A percentile compares a stretch with the other conserved stretches of the same genome.
These are phyloP conservation scores for Gremmenia infestans DNA, from an alignment of 2,329 filamentous ascomycete species.

Conservation along the genomic window DNA sequence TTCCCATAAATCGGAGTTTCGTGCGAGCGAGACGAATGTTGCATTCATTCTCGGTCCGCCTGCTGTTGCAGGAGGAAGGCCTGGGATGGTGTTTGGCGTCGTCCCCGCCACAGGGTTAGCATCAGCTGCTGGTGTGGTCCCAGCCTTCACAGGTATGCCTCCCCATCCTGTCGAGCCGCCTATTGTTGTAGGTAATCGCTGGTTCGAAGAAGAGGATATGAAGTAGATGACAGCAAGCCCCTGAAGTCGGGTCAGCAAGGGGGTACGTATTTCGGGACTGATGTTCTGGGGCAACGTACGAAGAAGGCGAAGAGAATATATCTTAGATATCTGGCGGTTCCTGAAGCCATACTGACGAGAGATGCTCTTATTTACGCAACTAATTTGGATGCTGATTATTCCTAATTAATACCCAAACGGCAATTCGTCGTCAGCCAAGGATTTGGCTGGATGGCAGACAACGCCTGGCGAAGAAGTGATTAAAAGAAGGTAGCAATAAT, in stretches of 20 bases:
- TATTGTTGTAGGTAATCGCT: conserved; percentile 31
- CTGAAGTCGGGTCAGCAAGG: conserved; percentile 32
- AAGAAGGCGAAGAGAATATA: conserved; percentile 79
- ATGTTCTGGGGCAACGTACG: conserved; percentile 47
- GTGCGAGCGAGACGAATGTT: conserved; percentile 92
- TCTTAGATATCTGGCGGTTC: conserved; percentile 61
- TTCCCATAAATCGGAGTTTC: conserved; percentile 93
- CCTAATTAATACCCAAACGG: conserved; percentile 4
- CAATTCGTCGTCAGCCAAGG: neutral
- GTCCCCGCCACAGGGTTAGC: conserved; percentile 16
- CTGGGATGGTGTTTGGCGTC: conserved; percentile 27
- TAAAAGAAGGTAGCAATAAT: conserved; percentile 9
- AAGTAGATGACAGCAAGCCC: conserved; percentile 74
- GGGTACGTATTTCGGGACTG: neutral
- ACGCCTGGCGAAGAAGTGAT: conserved; percentile 7
- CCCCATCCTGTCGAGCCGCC: conserved; percentile 20
- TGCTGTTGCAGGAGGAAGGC: conserved; percentile 42
- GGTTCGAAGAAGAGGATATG: conserved; percentile 59
- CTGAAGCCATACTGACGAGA: conserved; percentile 28
- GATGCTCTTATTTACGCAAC: neutral
- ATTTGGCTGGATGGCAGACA: neutral
- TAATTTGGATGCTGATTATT: neutral
- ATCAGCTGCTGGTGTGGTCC: conserved; percentile 18
- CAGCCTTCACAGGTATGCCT: conserved; percentile 24
- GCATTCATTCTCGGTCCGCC: conserved; percentile 83